These are phyloP conservation scores for Pythium insidiosum DNA, from an alignment of 352 stramenopile genomes.

Conservation along the genomic window DNA sequence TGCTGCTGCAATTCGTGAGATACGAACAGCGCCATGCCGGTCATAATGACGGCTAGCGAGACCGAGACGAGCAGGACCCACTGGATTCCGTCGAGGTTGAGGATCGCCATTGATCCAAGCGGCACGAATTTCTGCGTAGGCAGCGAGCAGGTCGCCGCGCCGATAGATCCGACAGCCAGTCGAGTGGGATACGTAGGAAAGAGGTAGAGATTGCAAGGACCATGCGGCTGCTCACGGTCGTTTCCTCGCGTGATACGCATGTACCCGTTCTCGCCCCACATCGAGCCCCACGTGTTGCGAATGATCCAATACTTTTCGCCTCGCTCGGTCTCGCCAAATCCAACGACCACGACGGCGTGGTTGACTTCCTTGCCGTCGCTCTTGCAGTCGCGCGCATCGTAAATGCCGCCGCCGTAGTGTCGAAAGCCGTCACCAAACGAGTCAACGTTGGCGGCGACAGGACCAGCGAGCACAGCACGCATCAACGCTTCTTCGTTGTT, in stretches of 20 bases:
- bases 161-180: constrained; percentile 15
- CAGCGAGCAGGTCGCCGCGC: constrained; percentile 27
- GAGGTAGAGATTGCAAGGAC: constrained; percentile 69
- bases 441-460: constrained; percentile 76
- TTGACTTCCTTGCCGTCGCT: constrained; percentile 76
- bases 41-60: constrained; percentile 20
- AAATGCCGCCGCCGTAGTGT: constrained; percentile 77
- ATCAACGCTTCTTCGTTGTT: constrained; percentile 57
- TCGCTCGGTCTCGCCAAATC: constrained; percentile 64
- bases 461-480: constrained; percentile 46
- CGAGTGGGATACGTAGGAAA: constrained; percentile 68
- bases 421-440: constrained; percentile 70
- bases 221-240: constrained; percentile 15
- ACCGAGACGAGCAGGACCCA: constrained; percentile 33
- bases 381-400: constrained; percentile 72
- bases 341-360: constrained; percentile 82
- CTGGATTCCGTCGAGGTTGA: constrained; percentile 29
- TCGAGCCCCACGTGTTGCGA: constrained; percentile 86
- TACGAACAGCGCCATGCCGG: constrained; percentile 34
- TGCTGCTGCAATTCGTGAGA: constrained; percentile 36
- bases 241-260: constrained; percentile 63
- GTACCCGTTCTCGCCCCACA: constrained; percentile 82
- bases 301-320: constrained; percentile 85
- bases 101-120: constrained; percentile 25
- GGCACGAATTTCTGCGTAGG: constrained; percentile 19